Base-by-base conservation (phyloP, 1,284 basidiomycete species). In the Cerioporus squamosus region DNA sequence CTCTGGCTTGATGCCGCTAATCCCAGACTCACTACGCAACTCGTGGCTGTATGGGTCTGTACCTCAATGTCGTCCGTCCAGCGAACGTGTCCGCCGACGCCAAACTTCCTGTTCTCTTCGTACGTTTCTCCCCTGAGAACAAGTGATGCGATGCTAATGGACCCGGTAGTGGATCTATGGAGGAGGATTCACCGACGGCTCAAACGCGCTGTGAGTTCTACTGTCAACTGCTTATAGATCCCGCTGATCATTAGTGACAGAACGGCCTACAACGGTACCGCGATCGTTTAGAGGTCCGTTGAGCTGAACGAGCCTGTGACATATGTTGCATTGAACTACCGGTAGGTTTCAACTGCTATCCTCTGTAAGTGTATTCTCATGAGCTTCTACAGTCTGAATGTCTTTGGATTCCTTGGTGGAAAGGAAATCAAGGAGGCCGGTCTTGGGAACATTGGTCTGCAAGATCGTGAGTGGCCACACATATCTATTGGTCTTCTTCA, bases 61-160 rank as follows among this genome's bases (percentile, higher is more conserved):
- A 36, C 12, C 33, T 36, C 33, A 36, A 36, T 10, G 33, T 36
- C 22, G 23, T 20, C 10, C 79, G 76, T 36, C 81, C 85, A 4
- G 68, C 75, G 2, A 72, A 69, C 1, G 46, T 75, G 2, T 64
- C 61, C 20, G 8, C 42, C 1, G 23, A 24, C 0, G 75, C 77
- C 0, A 79, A 79, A 38, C 70, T 86, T 23, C 86, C 87, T 0
- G 83, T 89, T 5, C 74, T 85, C 10, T 76, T 79, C 36, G 84
- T 85, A 65, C 59, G 78, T 73, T 18, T 39, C 33, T 14, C 55
- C 10, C 8, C 5, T 23, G 15, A 47, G 50, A 15, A 12, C 23
- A 12, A 39, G 33, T 50, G 29, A 29, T 39, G 23, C 23, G 14
- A 10, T 4, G 33, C 33, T 36, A 3, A 36, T 26, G 9, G 20